Evolutionary conservation across 2,329 filamentous ascomycete genomes (phyloP).

Genomic region (Cladosporium sphaerospermum): DNA sequence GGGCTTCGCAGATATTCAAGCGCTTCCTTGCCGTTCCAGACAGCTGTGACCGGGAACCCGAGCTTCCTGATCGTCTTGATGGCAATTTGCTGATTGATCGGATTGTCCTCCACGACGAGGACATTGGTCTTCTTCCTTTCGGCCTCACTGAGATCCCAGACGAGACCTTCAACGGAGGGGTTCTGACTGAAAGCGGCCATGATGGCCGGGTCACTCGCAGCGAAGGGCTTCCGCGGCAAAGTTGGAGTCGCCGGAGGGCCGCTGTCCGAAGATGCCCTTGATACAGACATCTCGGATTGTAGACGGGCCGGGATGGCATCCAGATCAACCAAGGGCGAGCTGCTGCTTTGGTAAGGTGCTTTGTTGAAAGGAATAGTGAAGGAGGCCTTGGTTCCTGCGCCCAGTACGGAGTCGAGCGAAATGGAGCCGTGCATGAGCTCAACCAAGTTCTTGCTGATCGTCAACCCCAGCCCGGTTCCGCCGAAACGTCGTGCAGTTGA

Average conservation of each 20-base stretch:
- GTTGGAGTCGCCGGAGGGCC: conserved; percentile 35
- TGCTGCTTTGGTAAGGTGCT: conserved; percentile 48
- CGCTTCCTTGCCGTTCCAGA: conserved; percentile 74
- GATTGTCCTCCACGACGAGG: conserved; percentile 78
- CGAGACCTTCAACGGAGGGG: conserved; percentile 34
- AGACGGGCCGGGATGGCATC: conserved; percentile 62
- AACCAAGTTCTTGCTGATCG: conserved; percentile 74
- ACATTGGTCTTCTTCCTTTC: conserved; percentile 61
- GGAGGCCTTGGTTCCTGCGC: conserved; percentile 64
- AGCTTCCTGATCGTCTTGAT: conserved; percentile 68
- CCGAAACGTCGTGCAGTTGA: conserved; percentile 74
- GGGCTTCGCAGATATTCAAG: conserved; percentile 58
- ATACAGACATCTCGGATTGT: conserved; percentile 51
- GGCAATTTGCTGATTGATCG: conserved; percentile 66
- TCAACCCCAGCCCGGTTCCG: conserved; percentile 70
- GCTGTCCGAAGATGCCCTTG: conserved; percentile 61
- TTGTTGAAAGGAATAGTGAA: conserved; percentile 76
- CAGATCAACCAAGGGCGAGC: conserved; percentile 53
- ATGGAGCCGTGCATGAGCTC: conserved; percentile 77
- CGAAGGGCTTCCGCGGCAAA: conserved; percentile 14
- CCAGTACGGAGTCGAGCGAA: conserved; percentile 59
- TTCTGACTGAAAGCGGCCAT: conserved; percentile 13
- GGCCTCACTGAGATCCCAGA: conserved; percentile 48
- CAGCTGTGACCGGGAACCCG: conserved; percentile 63
- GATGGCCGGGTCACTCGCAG: conserved; percentile 17